Base-by-base conservation (phyloP, 768 basidiomycete genomes). In the Lentinus tigrinus region DNA sequence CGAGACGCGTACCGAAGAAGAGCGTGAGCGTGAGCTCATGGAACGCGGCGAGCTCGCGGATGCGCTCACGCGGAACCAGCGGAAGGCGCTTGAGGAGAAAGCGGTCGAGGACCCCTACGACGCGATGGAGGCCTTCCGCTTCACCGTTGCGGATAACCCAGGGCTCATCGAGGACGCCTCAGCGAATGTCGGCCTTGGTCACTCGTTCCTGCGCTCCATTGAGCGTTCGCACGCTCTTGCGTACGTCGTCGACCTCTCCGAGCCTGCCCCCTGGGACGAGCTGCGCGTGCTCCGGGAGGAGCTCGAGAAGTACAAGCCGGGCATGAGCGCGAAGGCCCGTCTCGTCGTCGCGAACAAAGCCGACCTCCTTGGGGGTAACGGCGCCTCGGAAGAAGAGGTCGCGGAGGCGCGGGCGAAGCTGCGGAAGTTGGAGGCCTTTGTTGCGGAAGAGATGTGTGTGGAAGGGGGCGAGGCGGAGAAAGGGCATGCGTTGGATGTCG, bases 61-160 rank as follows among this genome's bases (percentile, higher is more conserved):
- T 54, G 72, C 79, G 17, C 70, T 72, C 17, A 84, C 84, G 1
- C 76, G 82, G 21, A 85, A 86, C 61, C 79, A 84, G 64, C 58
- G 52, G 50, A 51, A 55, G 2, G 52, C 56, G 16, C 34, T 46
- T 10, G 39, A 49, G 16, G 46, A 38, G 14, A 28, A 56, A 24
- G 28, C 27, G 4, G 49, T 51, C 16, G 49, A 46, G 9, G 57
- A 63, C 43, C 60, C 64, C 1, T 58, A 70, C 23, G 50, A 64
- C 37, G 67, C 72, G 11, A 54, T 70, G 14, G 95, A 98, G 72
- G 74, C 78, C 4, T 88, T 93, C 70, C 84, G 97, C 10, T 97
- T 98, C 78, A 97, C 94, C 14, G 87, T 99, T 63, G 92, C 95
- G 37, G 97, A 99, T 74, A 98, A 98, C 69, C 97, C 97, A 0